Conservation (phyloP, 345 rosid genomes). For the Mercurialis annua region DNA sequence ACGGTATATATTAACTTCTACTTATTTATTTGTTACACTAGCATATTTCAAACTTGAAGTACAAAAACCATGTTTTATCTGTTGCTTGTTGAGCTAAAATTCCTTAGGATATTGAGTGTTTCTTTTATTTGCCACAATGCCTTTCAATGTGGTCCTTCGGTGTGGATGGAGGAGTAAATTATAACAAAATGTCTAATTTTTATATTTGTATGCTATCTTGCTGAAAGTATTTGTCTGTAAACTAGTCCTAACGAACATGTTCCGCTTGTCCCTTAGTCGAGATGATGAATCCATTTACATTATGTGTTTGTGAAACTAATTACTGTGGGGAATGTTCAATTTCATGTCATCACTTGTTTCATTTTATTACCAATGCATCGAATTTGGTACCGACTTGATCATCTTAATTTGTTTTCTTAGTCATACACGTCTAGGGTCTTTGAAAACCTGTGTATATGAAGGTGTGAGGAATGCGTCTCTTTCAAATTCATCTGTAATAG, state of each 20-base stretch:
- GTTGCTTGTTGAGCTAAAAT: background rate
- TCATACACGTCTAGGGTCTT: conserved; percentile 80
- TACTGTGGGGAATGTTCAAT: too few relatives aligned
- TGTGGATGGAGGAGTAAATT: background rate
- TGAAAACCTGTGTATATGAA: conserved; percentile 68
- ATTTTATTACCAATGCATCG: too few relatives aligned
- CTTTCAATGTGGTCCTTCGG: background rate
- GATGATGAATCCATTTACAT: too few relatives aligned
- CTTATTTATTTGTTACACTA: conserved; percentile 6
- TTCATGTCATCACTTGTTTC: conserved; percentile 14
- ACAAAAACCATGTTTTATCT: background rate
- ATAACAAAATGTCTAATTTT: background rate
- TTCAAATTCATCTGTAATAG: conserved; percentile 46
- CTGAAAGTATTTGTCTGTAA: too few relatives aligned
- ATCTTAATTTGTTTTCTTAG: conserved; percentile 42
- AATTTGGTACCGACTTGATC: conserved; percentile 16
- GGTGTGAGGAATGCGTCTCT: conserved; percentile 71
- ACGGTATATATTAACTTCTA: conserved; percentile 61
- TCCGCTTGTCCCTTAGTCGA: too few relatives aligned
- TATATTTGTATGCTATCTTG: too few relatives aligned
- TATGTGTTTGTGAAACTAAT: too few relatives aligned
- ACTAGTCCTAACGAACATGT: too few relatives aligned
- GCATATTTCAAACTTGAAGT: conserved; percentile 8
- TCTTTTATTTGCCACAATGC: background rate
- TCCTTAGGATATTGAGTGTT: background rate